Evolutionary conservation across 208 protist genomes (phyloP).

Genomic region (Acanthamoeba castellanii): DNA sequence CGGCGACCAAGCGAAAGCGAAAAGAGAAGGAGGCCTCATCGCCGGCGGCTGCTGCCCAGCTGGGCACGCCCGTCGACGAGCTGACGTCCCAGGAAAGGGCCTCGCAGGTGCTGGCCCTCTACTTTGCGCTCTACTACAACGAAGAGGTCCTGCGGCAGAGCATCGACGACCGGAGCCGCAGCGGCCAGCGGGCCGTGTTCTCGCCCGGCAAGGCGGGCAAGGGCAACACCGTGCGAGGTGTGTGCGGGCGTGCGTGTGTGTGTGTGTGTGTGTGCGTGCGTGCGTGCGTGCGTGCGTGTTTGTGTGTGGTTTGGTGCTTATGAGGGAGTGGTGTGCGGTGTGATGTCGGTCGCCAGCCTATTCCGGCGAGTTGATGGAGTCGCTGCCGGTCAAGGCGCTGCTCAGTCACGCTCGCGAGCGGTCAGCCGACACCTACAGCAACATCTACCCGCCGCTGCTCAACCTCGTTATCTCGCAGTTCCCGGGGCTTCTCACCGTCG

Average conservation of each 20-base stretch:
- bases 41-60: neutral
- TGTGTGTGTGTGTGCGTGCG: too few species aligned
- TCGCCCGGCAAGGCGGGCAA: neutral
- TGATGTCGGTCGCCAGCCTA: neutral
- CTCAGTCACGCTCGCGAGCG: neutral
- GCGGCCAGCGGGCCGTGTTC: neutral
- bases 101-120: constrained; percentile 28
- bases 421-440: constrained; percentile 1
- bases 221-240: constrained; percentile 23
- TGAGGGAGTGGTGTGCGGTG: neutral
- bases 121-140: constrained; percentile 63
- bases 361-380: constrained; percentile 52
- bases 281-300: too few species aligned
- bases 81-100: neutral
- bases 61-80: neutral
- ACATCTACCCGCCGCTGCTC: constrained; percentile 56
- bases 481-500: constrained; percentile 36
- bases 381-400: constrained; percentile 36
- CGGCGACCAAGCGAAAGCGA: neutral
- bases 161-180: neutral
- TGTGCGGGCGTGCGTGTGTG: neutral
- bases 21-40: neutral
- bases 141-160: neutral
- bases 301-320: neutral
- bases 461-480: constrained; percentile 1